phyloP scores from a whole-genome alignment of 2,329 filamentous ascomycete species.

The Epichloe sp. region DNA sequence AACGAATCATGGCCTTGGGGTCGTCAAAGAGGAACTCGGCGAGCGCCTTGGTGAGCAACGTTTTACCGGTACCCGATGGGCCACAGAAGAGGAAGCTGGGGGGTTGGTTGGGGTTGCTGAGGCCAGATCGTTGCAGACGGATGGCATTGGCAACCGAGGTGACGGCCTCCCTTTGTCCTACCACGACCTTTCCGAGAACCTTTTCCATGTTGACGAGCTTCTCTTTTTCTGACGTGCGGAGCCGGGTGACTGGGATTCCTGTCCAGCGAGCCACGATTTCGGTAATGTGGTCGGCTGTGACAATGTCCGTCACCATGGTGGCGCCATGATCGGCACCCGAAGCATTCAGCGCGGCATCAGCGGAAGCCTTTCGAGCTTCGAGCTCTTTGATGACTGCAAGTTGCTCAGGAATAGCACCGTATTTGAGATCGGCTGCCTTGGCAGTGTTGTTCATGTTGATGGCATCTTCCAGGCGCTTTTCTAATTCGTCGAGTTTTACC shows the following conservation, averaged over 20 bases:
- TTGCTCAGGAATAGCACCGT: slow-evolving; percentile 94
- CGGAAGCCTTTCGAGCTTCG: slow-evolving; percentile 65
- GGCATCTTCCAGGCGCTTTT: slow-evolving; percentile 88
- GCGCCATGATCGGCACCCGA: slow-evolving; percentile 44
- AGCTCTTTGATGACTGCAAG: slow-evolving; percentile 66
- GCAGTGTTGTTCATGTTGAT: slow-evolving; percentile 72
- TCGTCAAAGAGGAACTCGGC: slow-evolving; percentile 98
- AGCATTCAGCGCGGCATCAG: slow-evolving; percentile 57
- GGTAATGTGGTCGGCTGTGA: slow-evolving; percentile 96
- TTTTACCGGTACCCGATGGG: slow-evolving; percentile 97
- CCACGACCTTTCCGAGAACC: slow-evolving; percentile 67
- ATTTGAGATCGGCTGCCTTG: slow-evolving; percentile 86
- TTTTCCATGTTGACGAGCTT: slow-evolving; percentile 97
- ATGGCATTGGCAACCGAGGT: slow-evolving; percentile 91
- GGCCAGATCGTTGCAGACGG: slow-evolving; percentile 82
- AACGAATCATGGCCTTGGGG: slow-evolving; percentile 91
- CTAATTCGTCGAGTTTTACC: slow-evolving; percentile 82
- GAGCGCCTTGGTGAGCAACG: slow-evolving; percentile 86
- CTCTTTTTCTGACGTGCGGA: slow-evolving; percentile 93
- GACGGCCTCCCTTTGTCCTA: slow-evolving; percentile 91
- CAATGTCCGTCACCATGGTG: slow-evolving; percentile 78
- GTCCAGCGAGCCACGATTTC: slow-evolving; percentile 96
- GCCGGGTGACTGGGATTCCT: slow-evolving; percentile 89
- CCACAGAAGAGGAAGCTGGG: slow-evolving; percentile 98
- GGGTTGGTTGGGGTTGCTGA: slow-evolving; percentile 90